Base-by-base conservation (phyloP, 495 filamentous ascomycete species). In the Penicillium pancosmium region DNA sequence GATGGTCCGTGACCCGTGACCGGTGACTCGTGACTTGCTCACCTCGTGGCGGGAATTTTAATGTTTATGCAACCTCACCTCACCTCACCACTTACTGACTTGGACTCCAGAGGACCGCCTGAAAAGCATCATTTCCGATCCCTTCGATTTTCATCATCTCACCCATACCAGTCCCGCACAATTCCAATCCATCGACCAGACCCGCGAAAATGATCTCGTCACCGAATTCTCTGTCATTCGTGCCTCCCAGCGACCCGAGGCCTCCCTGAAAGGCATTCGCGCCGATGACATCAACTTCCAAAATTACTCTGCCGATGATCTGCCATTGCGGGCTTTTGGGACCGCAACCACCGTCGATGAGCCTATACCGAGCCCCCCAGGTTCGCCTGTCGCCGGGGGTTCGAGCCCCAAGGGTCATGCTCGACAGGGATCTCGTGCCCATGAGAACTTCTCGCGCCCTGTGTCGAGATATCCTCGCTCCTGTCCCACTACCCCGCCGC, bases 131-230 rank as follows among this genome's bases (percentile, higher is more conserved):
- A 96, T 96, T 51, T 96, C 92, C 0, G 85, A 83, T 21, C 92
- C 92, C 5, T 96, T 89, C 72, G 89, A 93, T 71, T 96, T 96
- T 65, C 91, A 93, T 62, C 92, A 96, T 71, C 73, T 96, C 47
- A 89, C 88, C 23, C 90, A 95, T 68, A 91, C 88, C 15, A 83
- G 82, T 38, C 85, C 82, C 21, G 75, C 86, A 13, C 83, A 89
- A 55, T 79, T 91, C 48, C 78, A 86, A 13, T 76, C 78, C 12
- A 62, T 91, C 33, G 80, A 86, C 40, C 78, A 75, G 33, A 68
- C 81, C 11, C 82, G 81, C 38, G 79, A 85, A 51, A 77, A 80
- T 52, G 84, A 92, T 33, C 74, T 91, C 25, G 80, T 85, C 15
- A 83, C 85, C 3, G 84, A 89, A 63, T 88, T 88, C 68, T 86